These are phyloP conservation scores for Yamadazyma friedrichii DNA, from an alignment of 1,139 yeast genomes.

Conservation along the genomic window DNA sequence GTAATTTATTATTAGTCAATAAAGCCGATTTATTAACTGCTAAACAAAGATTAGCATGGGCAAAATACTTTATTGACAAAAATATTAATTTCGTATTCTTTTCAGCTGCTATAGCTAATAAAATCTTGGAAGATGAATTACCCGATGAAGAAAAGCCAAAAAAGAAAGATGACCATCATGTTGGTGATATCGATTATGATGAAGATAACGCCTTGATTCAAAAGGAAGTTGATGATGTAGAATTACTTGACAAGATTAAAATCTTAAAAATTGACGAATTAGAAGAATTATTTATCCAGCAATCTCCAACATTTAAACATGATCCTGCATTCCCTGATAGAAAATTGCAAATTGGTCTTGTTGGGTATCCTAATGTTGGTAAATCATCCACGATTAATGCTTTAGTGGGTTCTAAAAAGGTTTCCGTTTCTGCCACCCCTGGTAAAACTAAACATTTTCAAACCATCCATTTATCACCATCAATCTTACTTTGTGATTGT, in stretches of 20 bases:
- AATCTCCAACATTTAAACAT: constrained; percentile 68
- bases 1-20: constrained; percentile 80
- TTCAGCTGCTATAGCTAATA: constrained; percentile 85
- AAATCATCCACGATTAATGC: constrained; percentile 96
- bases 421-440: constrained; percentile 96
- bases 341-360: constrained; percentile 85
- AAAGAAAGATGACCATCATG: constrained; percentile 17
- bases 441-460: constrained; percentile 99
- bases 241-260: constrained; percentile 49
- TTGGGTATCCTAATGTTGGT: constrained; percentile 97
- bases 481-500: constrained; percentile 92
- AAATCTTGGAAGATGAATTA: constrained; percentile 59
- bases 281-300: constrained; percentile 74
- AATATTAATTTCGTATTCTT: constrained; percentile 87
- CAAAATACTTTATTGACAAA: constrained; percentile 67
- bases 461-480: constrained; percentile 81
- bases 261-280: constrained; percentile 83
- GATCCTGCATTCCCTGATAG: constrained; percentile 58
- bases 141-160: constrained; percentile 23
- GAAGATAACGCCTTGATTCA: constrained; percentile 4
- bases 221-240: constrained; percentile 14
- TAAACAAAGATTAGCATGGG: constrained; percentile 82
- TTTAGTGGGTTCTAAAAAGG: constrained; percentile 92
- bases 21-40: constrained; percentile 87
- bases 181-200: constrained; percentile 6